Evolutionary conservation across 352 stramenopile genomes (phyloP).

Genomic region (Aphanomyces cochlioides): DNA sequence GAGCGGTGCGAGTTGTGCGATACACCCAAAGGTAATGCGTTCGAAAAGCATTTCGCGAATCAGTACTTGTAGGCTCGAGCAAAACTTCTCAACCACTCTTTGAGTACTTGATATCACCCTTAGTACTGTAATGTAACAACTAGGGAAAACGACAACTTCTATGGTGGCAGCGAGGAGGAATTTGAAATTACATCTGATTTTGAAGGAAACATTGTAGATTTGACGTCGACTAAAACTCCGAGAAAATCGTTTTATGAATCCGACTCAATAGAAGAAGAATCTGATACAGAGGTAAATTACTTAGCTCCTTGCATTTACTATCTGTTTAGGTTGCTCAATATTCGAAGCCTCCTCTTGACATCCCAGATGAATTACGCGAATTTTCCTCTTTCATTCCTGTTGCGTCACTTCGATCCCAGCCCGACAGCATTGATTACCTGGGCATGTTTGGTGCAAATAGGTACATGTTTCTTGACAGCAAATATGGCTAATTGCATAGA

Average conservation of each 20-base stretch:
- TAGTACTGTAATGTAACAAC: too few relatives aligned
- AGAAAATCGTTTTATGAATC: constrained; percentile 9
- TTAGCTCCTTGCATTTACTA: not conserved
- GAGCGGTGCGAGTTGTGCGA: constrained; percentile 8
- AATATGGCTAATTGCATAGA: not conserved
- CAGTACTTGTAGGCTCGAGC: not conserved
- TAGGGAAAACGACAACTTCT: constrained; percentile 20
- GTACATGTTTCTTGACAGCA: not conserved
- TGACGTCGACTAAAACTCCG: not conserved
- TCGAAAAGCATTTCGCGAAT: constrained; percentile 1
- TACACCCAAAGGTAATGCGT: constrained; percentile 2
- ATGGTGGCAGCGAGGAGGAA: not conserved
- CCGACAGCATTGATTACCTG: constrained; percentile 22
- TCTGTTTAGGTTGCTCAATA: not conserved
- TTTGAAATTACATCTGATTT: not conserved
- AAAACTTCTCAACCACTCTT: not conserved
- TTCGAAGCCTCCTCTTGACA: not conserved
- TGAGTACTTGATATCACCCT: not conserved
- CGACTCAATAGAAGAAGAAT: constrained; percentile 25
- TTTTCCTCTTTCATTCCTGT: constrained; percentile 17
- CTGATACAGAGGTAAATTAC: constrained; percentile 14
- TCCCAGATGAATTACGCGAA: constrained; percentile 5
- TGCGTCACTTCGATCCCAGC: not conserved
- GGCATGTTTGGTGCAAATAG: constrained; percentile 28
- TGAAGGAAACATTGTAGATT: not conserved